Base-by-base conservation (phyloP, 1,139 yeast genomes). In the Eremothecium coryli region DNA sequence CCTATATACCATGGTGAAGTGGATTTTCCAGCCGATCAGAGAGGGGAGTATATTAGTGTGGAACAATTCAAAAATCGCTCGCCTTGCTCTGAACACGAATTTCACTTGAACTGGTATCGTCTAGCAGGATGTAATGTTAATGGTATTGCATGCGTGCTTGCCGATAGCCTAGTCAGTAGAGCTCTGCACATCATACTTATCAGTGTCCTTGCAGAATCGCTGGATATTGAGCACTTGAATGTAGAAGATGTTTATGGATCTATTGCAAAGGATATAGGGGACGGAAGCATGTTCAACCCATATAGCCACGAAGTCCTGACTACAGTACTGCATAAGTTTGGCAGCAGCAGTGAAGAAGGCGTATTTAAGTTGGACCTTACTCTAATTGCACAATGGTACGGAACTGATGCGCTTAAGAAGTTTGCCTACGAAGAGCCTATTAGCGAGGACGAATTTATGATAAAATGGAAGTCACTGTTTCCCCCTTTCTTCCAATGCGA, bases 401-500 rank as follows among this genome's bases (percentile, higher is more conserved):
- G 88, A 2, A 54, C 71, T 2, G 64, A 67, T 36, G 64, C 76
- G 0, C 60, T 82, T 33, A 61, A 51, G 43, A 58, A 48, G 39
- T 59, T 50, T 44, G 67, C 62, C 10, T 39, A 52, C 3, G 37
- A 42, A 3, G 48, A 45, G 15, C 45, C 62, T 7, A 45, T 60
- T 13, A 46, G 55, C n/a, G 48, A 52, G 2, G 67, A 67, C 32
- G 82, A 73, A 41, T 73, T 77, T 45, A 58, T 73, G 32, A 65
- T 73, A 36, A 65, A 64, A 36, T 79, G 94, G 84, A 74, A 75
- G 46, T 62, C 75, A 1, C 62, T 69, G 5, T 63, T 82, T 29
- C 93, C 94, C 1, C 71, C 77, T 3, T 75, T 73, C 48, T 72
- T 72, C 51, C 71, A 67, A 29, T 68, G 73, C 26, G 69, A 76